Percentiles rank a stretch among this genome's conserved stretches.
phyloP scores from a whole-genome alignment of 1,284 basidiomycete species.

The Sporisorium reilianum region DNA sequence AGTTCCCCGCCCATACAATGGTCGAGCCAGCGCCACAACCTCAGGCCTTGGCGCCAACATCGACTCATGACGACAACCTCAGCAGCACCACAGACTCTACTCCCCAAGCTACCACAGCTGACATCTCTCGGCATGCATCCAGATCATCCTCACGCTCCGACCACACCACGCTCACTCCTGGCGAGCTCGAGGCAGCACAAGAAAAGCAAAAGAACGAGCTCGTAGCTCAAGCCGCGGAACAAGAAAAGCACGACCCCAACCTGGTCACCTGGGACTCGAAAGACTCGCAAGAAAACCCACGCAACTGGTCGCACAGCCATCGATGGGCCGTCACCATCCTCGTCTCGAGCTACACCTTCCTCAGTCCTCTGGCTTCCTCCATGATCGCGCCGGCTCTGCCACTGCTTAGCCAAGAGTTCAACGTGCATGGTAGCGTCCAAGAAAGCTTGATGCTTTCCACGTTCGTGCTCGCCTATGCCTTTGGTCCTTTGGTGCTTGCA shows the following conservation, averaged over 20 bases:
- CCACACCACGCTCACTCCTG: background rate
- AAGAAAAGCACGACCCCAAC: constrained; percentile 45
- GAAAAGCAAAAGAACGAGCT: constrained; percentile 4
- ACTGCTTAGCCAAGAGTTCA: constrained; percentile 48
- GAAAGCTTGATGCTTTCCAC: constrained; percentile 56
- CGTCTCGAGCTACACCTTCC: constrained; percentile 59
- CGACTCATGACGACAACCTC: background rate
- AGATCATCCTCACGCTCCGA: constrained; percentile 5
- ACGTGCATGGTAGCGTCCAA: constrained; percentile 31
- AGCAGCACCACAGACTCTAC: constrained; percentile 2
- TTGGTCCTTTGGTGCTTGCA: constrained; percentile 57
- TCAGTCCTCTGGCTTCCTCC: constrained; percentile 59
- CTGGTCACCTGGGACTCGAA: constrained; percentile 77
- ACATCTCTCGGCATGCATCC: constrained; percentile 17
- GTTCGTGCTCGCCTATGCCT: constrained; percentile 59
- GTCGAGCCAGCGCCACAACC: background rate
- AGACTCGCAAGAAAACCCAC: constrained; percentile 76
- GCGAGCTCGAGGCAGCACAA: constrained; percentile 25
- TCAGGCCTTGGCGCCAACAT: constrained; percentile 7
- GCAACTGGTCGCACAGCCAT: constrained; percentile 75
- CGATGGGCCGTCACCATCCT: constrained; percentile 76
- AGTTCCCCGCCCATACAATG: background rate
- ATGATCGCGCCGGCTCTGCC: constrained; percentile 65
- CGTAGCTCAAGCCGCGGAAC: constrained; percentile 4
- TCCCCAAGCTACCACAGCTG: constrained; percentile 8